A percentile compares a stretch with the other conserved stretches of the same genome.
phyloP scores from a whole-genome alignment of 345 rosid species.

The Syzygium grande region DNA sequence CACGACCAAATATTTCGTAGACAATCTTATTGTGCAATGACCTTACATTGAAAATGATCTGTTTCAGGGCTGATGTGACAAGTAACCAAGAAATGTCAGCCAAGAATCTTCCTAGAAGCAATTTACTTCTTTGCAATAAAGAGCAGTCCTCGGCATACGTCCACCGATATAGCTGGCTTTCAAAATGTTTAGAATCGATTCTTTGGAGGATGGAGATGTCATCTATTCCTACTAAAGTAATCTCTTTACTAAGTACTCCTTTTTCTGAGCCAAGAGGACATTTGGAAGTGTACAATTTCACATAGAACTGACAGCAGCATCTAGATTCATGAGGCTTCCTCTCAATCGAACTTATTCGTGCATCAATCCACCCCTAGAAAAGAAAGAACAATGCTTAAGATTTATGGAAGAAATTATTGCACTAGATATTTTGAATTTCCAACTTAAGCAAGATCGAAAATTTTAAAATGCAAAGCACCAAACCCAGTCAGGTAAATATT shows the following conservation, averaged over 20 bases:
- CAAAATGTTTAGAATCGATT: slow-evolving; percentile 33
- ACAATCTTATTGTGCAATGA: slow-evolving; percentile 51
- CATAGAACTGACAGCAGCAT: slow-evolving; percentile 58
- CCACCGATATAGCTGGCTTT: slow-evolving; percentile 56
- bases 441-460: neutral
- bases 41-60: slow-evolving; percentile 36
- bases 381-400: neutral
- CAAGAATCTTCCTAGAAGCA: slow-evolving; percentile 54
- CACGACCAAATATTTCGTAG: slow-evolving; percentile 35
- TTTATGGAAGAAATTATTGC: neutral
- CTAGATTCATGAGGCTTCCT: slow-evolving; percentile 59
- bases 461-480: neutral
- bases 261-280: slow-evolving; percentile 55
- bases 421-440: neutral
- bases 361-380: slow-evolving; percentile 72
- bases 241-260: slow-evolving; percentile 36
- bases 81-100: slow-evolving; percentile 63
- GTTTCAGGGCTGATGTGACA: slow-evolving; percentile 56
- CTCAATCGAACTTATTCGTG: slow-evolving; percentile 62
- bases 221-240: slow-evolving; percentile 32
- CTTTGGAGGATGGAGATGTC: slow-evolving; percentile 59
- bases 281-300: slow-evolving; percentile 43
- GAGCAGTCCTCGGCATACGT: slow-evolving; percentile 51
- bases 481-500: neutral
- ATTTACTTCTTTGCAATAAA: slow-evolving; percentile 33